phyloP scores from a whole-genome alignment of 768 basidiomycete genomes.

The Kwoniella shandongensis region DNA sequence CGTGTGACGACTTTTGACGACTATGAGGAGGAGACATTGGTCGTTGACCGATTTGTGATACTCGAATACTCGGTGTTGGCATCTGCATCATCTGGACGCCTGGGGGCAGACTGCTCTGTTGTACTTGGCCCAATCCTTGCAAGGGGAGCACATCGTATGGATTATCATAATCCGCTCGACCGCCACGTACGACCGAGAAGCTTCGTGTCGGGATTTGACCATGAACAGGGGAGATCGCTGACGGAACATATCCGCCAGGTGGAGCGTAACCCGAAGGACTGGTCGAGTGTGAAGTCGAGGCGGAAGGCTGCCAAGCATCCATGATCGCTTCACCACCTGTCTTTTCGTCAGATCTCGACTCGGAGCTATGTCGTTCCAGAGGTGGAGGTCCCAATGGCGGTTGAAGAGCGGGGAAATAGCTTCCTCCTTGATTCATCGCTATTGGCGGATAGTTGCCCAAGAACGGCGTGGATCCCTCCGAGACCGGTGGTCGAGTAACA shows the following conservation, averaged over 20 bases:
- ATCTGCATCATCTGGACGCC: background rate
- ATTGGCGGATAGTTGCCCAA: conserved; percentile 16
- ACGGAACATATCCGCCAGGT: conserved; percentile 24
- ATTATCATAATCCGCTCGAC: conserved; percentile 76
- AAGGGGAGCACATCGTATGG: conserved; percentile 64
- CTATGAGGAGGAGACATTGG: conserved; percentile 26
- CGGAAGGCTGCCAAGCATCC: conserved; percentile 71
- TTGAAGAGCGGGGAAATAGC: conserved; percentile 30
- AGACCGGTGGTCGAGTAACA: conserved; percentile 22
- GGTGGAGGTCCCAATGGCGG: conserved; percentile 37
- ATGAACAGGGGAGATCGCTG: conserved; percentile 25
- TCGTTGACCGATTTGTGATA: conserved; percentile 8
- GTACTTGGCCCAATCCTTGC: background rate
- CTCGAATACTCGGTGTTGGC: conserved; percentile 10
- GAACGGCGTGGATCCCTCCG: conserved; percentile 30
- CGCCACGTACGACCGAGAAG: conserved; percentile 84
- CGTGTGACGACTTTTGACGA: conserved; percentile 24
- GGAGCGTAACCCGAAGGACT: conserved; percentile 20
- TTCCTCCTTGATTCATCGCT: conserved; percentile 14
- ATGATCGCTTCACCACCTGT: conserved; percentile 72
- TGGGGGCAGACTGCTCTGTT: background rate
- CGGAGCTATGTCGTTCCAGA: conserved; percentile 26
- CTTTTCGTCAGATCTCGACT: conserved; percentile 66
- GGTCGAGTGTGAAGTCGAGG: background rate
- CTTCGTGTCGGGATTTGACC: conserved; percentile 57